Percentiles rank a stretch among this genome's conserved stretches.
Conservation (phyloP, 805 yeast species). For the Candida sonorensis region DNA sequence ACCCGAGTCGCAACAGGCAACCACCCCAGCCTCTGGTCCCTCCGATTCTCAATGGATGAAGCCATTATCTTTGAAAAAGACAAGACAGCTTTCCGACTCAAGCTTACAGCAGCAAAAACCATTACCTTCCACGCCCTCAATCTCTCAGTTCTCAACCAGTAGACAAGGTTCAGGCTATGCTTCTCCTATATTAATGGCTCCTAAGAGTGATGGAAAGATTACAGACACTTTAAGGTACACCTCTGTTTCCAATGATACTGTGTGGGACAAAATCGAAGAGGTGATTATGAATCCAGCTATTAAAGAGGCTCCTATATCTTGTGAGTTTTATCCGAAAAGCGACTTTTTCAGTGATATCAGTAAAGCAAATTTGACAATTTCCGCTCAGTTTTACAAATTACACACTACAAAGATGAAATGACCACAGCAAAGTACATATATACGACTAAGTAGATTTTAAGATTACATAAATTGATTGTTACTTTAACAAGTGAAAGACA, state of each 20-base stretch:
- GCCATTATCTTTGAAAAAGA: conserved; percentile 16
- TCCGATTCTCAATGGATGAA: conserved; percentile 15
- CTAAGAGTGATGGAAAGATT: conserved; percentile 4
- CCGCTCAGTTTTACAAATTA: background rate
- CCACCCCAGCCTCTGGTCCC: background rate
- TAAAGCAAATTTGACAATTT: background rate
- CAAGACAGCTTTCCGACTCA: background rate
- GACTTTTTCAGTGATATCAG: background rate
- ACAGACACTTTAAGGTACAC: conserved; percentile 15
- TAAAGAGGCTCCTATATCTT: conserved; percentile 9
- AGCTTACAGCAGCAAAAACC: no score
- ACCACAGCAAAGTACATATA: no score
- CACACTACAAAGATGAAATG: no score
- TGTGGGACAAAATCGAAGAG: conserved; percentile 6
- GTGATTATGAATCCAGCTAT: conserved; percentile 10
- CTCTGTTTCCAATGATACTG: conserved; percentile 11
- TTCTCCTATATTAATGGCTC: conserved; percentile 8
- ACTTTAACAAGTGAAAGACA: no score
- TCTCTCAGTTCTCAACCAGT: no score
- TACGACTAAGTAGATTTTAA: no score
- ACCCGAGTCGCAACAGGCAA: no score
- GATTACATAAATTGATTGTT: no score
- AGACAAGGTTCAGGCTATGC: conserved; percentile 1
- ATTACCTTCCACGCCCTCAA: no score
- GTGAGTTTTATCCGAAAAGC: background rate